Evolutionary conservation across 1,284 basidiomycete genomes (phyloP), one percentile per base, ranked within the genome.

Genomic region (Lignosus rhinocerotis): DNA sequence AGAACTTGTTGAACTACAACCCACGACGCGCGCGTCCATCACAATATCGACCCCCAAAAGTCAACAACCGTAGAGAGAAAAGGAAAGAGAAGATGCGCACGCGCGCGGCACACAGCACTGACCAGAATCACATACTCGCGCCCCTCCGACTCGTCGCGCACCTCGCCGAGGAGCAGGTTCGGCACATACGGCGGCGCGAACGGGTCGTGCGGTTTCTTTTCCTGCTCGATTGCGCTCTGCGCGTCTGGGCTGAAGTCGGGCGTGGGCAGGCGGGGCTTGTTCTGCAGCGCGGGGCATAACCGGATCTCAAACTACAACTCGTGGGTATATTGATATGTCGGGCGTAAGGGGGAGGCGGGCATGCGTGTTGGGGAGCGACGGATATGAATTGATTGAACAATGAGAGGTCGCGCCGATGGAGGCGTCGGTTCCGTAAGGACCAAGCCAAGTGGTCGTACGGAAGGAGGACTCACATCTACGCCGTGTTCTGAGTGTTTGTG

Each of bases 141-240:
- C 36, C 81, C 82, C 45, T 80, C 81, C 45, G 84, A 79, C 50
- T 84, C 80, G 51, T 88, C 86, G 59, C 79, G 78, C 48, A 94
- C 68, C 62, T 90, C 86, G 0, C 92, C 92, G 3, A 95, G 73
- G 65, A 84, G 81, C 33, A 96, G 76, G 50, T 87, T 86, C 7
- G 82, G 78, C 44, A 84, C 84, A 71, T 95, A 95, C 1, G 93
- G 93, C 6, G 91, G 89, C 33, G 80, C 75, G 72, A 96, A 94
- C 0, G 92, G 93, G 68, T 94, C 86, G 8, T 72, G 59, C 30
- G 73, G 75, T 63, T 76, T 75, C 55, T 65, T 62, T 59, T 74
- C 71, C 45, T 62, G 64, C 17, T 63, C 63, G 58, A 72, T 69
- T 38, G 65, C 65, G 32, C 70, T 62, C 19, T 67, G 63, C 25